A percentile compares a stretch with the other conserved stretches of the same genome.
Evolutionary conservation across 345 rosid species (phyloP).

Genomic region (Moricandia moricandioides): DNA sequence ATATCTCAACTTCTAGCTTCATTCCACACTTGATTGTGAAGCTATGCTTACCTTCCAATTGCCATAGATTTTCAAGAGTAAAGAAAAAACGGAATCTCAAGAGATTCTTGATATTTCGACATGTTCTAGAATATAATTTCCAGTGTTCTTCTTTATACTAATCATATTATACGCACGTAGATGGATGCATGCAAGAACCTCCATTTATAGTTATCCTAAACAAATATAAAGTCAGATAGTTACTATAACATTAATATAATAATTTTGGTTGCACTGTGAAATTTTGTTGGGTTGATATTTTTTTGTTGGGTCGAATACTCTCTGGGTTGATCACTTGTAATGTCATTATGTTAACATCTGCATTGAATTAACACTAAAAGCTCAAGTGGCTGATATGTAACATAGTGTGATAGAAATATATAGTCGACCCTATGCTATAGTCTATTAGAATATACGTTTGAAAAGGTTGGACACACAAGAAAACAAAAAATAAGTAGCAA

Average conservation of each 20-base stretch:
- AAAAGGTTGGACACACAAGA: conserved; percentile 32
- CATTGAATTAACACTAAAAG: background rate
- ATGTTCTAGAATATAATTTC: background rate
- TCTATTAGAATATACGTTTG: conserved; percentile 20
- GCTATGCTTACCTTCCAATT: background rate
- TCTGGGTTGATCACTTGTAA: background rate
- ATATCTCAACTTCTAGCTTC: background rate
- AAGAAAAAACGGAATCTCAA: background rate
- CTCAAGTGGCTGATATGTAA: background rate
- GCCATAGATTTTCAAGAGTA: background rate
- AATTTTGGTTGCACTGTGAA: no score
- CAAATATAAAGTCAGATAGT: no score
- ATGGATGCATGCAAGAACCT: background rate
- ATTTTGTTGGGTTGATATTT: background rate
- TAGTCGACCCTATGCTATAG: conserved; percentile 9
- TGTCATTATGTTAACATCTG: background rate
- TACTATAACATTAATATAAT: no score
- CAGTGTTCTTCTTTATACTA: background rate
- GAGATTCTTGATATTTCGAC: background rate
- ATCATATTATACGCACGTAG: background rate
- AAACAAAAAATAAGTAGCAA: conserved; percentile 30
- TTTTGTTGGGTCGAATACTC: background rate
- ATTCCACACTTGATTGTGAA: background rate
- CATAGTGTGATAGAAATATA: background rate
- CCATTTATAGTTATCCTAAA: background rate